Percentiles rank a stretch among this genome's conserved stretches.
Evolutionary conservation across 1,284 basidiomycete species (phyloP).

Genomic region (Wallemia hederae): DNA sequence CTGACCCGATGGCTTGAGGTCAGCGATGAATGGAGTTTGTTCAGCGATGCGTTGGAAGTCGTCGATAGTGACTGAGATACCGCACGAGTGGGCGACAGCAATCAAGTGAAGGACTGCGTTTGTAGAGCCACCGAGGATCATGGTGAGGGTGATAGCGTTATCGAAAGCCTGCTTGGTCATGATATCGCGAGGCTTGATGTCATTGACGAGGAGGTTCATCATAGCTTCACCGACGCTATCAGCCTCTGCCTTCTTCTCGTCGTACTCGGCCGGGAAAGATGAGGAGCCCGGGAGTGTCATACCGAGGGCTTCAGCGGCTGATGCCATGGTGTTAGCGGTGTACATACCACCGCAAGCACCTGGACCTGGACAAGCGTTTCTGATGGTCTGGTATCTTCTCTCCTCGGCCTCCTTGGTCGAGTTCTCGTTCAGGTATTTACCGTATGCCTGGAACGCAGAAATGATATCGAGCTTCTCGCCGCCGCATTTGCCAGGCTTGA

Average conservation of each 20-base stretch:
- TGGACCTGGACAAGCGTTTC: slow-evolving; percentile 76
- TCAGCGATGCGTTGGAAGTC: slow-evolving; percentile 67
- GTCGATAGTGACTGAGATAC: slow-evolving; percentile 48
- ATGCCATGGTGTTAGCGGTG: slow-evolving; percentile 90
- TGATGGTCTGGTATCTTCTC: slow-evolving; percentile 50
- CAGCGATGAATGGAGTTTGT: slow-evolving; percentile 55
- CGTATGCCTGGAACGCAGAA: slow-evolving; percentile 82
- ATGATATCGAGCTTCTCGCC: slow-evolving; percentile 53
- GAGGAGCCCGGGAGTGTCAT: slow-evolving; percentile 94
- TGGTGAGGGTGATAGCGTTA: slow-evolving; percentile 81
- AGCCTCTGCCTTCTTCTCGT: slow-evolving; percentile 48
- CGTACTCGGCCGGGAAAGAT: slow-evolving; percentile 70
- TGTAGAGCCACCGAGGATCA: slow-evolving; percentile 47
- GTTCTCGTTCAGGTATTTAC: slow-evolving; percentile 67
- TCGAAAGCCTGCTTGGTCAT: slow-evolving; percentile 89
- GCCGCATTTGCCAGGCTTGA: slow-evolving; percentile 61
- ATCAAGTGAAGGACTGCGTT: slow-evolving; percentile 51
- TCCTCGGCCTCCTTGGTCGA: slow-evolving; percentile 51
- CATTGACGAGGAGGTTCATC: slow-evolving; percentile 58
- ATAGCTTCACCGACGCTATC: slow-evolving; percentile 47
- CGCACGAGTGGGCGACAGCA: slow-evolving; percentile 63
- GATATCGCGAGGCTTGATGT: slow-evolving; percentile 76
- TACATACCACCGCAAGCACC: slow-evolving; percentile 66
- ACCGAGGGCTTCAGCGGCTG: slow-evolving; percentile 63
- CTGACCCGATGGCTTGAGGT: slow-evolving; percentile 67